These are phyloP conservation scores for Castanospermum australe DNA, from an alignment of 306 rosid species.

Conservation along the genomic window DNA sequence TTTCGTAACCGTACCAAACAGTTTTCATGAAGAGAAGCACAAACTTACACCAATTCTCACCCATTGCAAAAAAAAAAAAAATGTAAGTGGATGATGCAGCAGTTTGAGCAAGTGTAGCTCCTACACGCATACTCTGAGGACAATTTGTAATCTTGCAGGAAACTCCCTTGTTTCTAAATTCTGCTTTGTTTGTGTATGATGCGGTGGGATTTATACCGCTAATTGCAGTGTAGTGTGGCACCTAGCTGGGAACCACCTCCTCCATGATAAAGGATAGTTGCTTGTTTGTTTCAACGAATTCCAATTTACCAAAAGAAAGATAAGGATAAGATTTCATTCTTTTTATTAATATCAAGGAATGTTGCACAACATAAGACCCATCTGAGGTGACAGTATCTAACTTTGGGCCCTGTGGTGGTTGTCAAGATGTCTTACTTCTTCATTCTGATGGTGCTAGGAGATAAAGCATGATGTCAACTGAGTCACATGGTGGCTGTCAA, in stretches of 20 bases:
- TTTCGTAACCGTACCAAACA: no score
- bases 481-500: constrained; percentile 39
- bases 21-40: no score
- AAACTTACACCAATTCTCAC: neutral
- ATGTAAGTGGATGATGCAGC: neutral
- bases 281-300: neutral
- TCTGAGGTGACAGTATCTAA: neutral
- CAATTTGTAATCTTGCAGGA: neutral
- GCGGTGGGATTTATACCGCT: no score
- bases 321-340: neutral
- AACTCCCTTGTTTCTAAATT: no score
- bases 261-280: neutral
- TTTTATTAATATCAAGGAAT: neutral
- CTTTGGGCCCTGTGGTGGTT: constrained; percentile 12
- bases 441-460: constrained; percentile 20
- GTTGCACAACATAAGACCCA: neutral
- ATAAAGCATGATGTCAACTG: constrained; percentile 23
- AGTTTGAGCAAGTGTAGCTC: neutral
- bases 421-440: constrained; percentile 20
- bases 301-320: neutral
- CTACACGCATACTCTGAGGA: neutral
- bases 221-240: no score
- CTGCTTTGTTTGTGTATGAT: no score
- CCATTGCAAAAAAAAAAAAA: neutral
- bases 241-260: no score